Percentiles rank a stretch among this genome's conserved stretches.
These are phyloP conservation scores for Rhodotorula glutinis DNA, from an alignment of 1,284 basidiomycete species.

Conservation along the genomic window DNA sequence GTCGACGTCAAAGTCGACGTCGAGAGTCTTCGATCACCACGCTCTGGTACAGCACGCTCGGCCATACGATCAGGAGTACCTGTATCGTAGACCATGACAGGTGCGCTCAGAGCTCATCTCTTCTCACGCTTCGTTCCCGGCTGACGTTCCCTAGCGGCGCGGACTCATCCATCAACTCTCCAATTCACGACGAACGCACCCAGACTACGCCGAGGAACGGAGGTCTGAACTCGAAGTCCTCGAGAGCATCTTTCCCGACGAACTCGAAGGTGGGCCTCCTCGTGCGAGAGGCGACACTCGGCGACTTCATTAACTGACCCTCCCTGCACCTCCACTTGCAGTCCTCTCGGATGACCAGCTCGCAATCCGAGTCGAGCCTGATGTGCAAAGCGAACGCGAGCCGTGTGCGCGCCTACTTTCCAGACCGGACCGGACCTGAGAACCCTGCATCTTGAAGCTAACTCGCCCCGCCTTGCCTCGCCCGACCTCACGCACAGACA, in stretches of 20 bases:
- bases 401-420: constrained; percentile 54
- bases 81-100: too few species aligned
- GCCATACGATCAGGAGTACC: too few species aligned
- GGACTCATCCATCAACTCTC: too few species aligned
- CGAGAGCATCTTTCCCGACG: constrained; percentile 91
- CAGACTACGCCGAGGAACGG: constrained; percentile 40
- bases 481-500: constrained; percentile 58
- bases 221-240: constrained; percentile 62
- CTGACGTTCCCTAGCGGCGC: too few species aligned
- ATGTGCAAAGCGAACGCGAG: constrained; percentile 63
- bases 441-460: neutral
- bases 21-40: too few species aligned
- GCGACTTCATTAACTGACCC: too few species aligned
- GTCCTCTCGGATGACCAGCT: constrained; percentile 79
- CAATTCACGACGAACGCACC: too few species aligned
- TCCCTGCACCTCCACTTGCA: constrained; percentile 58
- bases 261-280: constrained; percentile 86
- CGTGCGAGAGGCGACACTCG: too few species aligned
- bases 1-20: too few species aligned
- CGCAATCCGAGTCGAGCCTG: constrained; percentile 82
- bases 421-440: constrained; percentile 1
- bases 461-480: neutral
- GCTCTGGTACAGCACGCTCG: too few species aligned
- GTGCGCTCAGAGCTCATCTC: too few species aligned
- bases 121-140: too few species aligned